Conservation (phyloP, 1,284 basidiomycete genomes). For the Tausonia pullulans region DNA sequence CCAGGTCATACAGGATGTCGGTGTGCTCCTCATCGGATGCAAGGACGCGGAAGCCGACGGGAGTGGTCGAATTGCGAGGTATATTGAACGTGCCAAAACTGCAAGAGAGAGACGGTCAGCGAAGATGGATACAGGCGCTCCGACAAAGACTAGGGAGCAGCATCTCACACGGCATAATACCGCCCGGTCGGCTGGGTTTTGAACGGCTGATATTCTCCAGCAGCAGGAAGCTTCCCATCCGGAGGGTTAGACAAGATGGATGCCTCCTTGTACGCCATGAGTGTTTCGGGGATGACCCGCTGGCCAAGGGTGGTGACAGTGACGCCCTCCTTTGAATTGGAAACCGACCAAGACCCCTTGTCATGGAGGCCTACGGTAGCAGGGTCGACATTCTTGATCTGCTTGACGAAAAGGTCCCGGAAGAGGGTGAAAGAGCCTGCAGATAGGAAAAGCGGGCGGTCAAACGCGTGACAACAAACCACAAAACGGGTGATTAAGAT, state of each 20-base stretch:
- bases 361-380: slow-evolving; percentile 13
- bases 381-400: slow-evolving; percentile 18
- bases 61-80: slow-evolving; percentile 13
- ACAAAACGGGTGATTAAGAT: too few species aligned
- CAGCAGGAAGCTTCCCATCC: slow-evolving; percentile 2
- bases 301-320: slow-evolving; percentile 22
- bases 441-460: too few species aligned
- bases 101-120: not conserved
- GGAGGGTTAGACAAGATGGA: slow-evolving; percentile 17
- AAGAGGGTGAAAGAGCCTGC: slow-evolving; percentile 20
- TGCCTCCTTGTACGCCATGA: slow-evolving; percentile 17
- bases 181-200: slow-evolving; percentile 18
- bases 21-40: slow-evolving; percentile 22
- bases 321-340: slow-evolving; percentile 10
- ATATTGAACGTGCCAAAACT: slow-evolving; percentile 16
- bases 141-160: not conserved
- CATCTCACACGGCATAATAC: slow-evolving; percentile 16
- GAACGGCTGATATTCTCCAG: slow-evolving; percentile 13
- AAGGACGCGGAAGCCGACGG: slow-evolving; percentile 21
- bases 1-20: slow-evolving; percentile 20
- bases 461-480: too few species aligned
- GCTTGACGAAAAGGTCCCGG: slow-evolving; percentile 22
- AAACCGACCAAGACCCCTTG: slow-evolving; percentile 18
- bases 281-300: slow-evolving; percentile 21
- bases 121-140: too few species aligned